Base-by-base conservation (phyloP, 495 filamentous ascomycete genomes). In the Penicillium dipodomyicola region DNA sequence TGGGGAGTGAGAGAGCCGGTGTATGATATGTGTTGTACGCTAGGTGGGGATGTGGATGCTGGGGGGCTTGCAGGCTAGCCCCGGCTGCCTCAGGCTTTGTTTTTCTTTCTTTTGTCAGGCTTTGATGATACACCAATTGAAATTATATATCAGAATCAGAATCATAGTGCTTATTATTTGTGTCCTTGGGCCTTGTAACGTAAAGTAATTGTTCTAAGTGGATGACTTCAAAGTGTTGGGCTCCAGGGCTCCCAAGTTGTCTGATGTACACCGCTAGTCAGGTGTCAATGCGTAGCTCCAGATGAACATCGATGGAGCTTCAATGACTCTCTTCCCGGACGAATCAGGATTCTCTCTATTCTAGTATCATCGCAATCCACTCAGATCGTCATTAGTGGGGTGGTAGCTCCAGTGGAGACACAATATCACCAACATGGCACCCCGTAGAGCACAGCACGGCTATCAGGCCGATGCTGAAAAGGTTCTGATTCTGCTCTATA, bases 81-180 rank as follows among this genome's bases (percentile, higher is more conserved):
- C n/a, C 4, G 30, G 52, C 39, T 41, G 27, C 17, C 52, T 59
- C 53, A 35, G 55, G 29, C 42, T 46, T 55, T 50, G 43, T 43
- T 54, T 49, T 54, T 39, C 25, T 30, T 60, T 49, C 48, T 41
- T 43, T 42, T 39, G 49, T 58, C 44, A 41, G 37, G 22, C 55
- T 63, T 65, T 59, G 57, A 69, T 65, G 66, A 69, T 69, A 69
- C 64, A 65, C 66, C 66, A 62, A 47, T 57, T 43, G 62, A 68
- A 67, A 68, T 61, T 67, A 66, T 64, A 68, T 64, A 67, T 59
- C 52, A 47, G 52, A 54, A 42, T 32, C 50, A 52, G 39, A 52
- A 52, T 52, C 46, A 63, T 62, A 67, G 57, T 67, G 65, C 50
- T 67, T 60, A 60, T 59, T 64, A 60, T 29, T 30, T 20, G 22